These are phyloP conservation scores for Chrysanthemum makinoi DNA, from an alignment of 129 eudicot species.

Conservation along the genomic window DNA sequence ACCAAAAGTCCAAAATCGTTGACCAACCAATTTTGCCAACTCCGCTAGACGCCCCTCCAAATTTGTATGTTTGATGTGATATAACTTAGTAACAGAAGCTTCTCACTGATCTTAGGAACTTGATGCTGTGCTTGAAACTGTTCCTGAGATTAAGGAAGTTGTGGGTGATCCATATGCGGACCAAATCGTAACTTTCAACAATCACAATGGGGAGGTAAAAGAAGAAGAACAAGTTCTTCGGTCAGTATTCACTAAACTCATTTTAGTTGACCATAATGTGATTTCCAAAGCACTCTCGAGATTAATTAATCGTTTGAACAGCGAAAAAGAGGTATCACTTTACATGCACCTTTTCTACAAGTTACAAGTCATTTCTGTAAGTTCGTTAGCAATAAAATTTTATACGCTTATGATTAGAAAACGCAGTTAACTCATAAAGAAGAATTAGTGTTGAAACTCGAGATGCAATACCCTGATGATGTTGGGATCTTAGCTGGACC, in stretches of 20 bases:
- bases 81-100: conserved; percentile 8
- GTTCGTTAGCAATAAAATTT: neutral
- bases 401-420: conserved; percentile 28
- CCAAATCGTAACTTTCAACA: conserved; percentile 34
- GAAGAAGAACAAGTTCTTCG: conserved; percentile 45
- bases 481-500: conserved; percentile 77
- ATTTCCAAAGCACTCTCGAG: conserved; percentile 45
- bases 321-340: conserved; percentile 44
- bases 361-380: neutral
- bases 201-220: conserved; percentile 47
- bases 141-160: conserved; percentile 74
- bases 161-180: conserved; percentile 49
- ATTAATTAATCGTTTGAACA: conserved; percentile 49
- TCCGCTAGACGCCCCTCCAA: neutral
- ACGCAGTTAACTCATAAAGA: conserved; percentile 63
- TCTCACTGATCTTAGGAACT: conserved; percentile 54
- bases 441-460: conserved; percentile 61
- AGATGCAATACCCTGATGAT: conserved; percentile 74
- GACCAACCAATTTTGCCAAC: neutral
- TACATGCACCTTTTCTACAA: neutral
- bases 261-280: conserved; percentile 55
- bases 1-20: neutral
- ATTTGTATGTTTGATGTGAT: conserved; percentile 4
- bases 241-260: conserved; percentile 60
- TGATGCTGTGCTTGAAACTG: conserved; percentile 51